Base-by-base conservation (phyloP, 495 filamentous ascomycete species). In the Penicillium simplicissimum region DNA sequence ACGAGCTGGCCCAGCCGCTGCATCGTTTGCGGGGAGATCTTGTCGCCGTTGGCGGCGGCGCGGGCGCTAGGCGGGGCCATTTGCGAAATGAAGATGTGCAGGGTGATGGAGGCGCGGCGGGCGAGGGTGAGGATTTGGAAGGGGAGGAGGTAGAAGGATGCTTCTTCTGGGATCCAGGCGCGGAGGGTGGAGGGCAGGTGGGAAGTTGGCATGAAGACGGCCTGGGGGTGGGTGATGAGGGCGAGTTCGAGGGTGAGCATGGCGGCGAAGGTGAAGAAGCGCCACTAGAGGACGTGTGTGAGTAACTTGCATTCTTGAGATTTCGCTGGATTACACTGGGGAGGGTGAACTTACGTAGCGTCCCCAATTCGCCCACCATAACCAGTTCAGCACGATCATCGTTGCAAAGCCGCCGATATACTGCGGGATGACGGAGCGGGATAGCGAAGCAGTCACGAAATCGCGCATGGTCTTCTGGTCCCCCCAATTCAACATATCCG, bases 31-130 rank as follows among this genome's bases (percentile, higher is more conserved):
- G 62, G 75, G 33, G 67, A 62, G 61, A 74, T 60, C 33, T 52
- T 70, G 38, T 69, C 73, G 37, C 64, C 64, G 4, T 37, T 45
- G n/a, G 14, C 34, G 38, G 47, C 13, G 38, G 33, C 8, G 35
- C 36, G 58, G 23, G 49, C 28, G 17, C 33, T 56, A 3, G 73
- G 66, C 10, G 79, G 79, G 1, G 76, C 70, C 19, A 96, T 83
- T 74, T 97, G 92, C n/a, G 87, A 88, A 58, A 97, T 87, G 62
- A 93, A 96, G 51, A 97, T 93, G 73, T 93, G 93, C 19, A 93
- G 67, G n/a, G 90, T 91, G 52, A 98, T 78, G 8, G 85, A 82
- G 17, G 89, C 72, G 72, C 89, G 93, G 35, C 93, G 85, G 3
- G 89, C 86, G n/a, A 98, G 81, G 14, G 81, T 67, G 35, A 97